Base-by-base conservation (phyloP, 768 basidiomycete species). In the Tephrocybe sp. region DNA sequence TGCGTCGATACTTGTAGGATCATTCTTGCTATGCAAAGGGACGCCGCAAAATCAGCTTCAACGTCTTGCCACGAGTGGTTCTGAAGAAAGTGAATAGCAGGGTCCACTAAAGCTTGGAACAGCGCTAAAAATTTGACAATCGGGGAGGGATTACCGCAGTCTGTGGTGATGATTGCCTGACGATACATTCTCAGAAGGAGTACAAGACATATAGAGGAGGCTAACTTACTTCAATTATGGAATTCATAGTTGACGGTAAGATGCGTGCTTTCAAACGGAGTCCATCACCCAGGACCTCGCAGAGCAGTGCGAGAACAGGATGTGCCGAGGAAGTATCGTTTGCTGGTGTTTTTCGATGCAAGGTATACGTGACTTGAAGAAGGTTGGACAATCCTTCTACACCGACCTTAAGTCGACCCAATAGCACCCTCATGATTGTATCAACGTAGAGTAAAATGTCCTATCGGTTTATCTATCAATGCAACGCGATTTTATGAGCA, bases 361-460 rank as follows among this genome's bases (percentile, higher is more conserved):
- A 57, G 12, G 67, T 68, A 3, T 72, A 67, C 8, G 78, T 77
- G 20, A 77, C 77, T 31, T 76, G 60, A 20, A 87, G 65, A 0
- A 87, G 65, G 4, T 70, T 72, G 7, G 68, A 69, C 19, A 88
- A 61, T 45, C 70, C 72, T 20, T 62, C 55, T 4, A 67, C 62
- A 8, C 68, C 68, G n/a, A 86, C 72, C 38, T 65, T 59, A 11
- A 82, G 74, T 47, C 84, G 75, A 33, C 71, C 71, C 44, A 87
- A 60, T 12, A 73, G 65, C 2, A 75, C 72, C 40, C 86, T 74
- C 17, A 90, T 66, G n/a, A 83, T 69, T 3, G 76, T 80, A 53
- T 88, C 86, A n/a, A 76, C 59, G 56, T 76, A 79, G 2, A 69
- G 57, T 10, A 89, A 60, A 41, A 91, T 62, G 34, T 85, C 85